Evolutionary conservation across 2,329 filamentous ascomycete genomes (phyloP).

Genomic region (Arthrobotrys musiformis): DNA sequence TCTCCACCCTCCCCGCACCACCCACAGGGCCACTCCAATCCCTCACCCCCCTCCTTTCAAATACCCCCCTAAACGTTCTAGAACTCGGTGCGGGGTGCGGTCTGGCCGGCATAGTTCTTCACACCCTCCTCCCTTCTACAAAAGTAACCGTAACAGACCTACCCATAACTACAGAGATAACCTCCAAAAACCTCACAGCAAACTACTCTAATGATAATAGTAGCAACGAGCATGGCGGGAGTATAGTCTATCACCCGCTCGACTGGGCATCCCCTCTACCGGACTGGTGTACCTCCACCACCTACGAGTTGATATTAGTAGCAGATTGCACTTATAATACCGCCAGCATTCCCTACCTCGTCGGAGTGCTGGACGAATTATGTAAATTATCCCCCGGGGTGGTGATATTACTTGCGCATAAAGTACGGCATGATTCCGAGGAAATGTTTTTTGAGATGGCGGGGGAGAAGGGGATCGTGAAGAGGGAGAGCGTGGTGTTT

Average conservation of each 20-base stretch:
- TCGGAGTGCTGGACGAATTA: conserved; percentile 69
- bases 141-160: conserved; percentile 74
- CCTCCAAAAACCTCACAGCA: conserved; percentile 69
- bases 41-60: conserved; percentile 44
- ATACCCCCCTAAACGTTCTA: conserved; percentile 65
- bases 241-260: conserved; percentile 64
- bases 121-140: conserved; percentile 67
- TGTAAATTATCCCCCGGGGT: conserved; percentile 66
- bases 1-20: conserved; percentile 56
- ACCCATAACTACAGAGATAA: conserved; percentile 72
- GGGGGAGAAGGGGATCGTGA: conserved; percentile 59
- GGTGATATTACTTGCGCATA: conserved; percentile 72
- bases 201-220: conserved; percentile 59
- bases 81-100: conserved; percentile 76
- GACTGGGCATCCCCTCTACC: conserved; percentile 73
- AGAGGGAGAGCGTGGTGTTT: conserved; percentile 42
- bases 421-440: conserved; percentile 75
- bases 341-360: conserved; percentile 73
- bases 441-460: conserved; percentile 74
- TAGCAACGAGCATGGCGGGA: no score
- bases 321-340: conserved; percentile 80
- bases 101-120: conserved; percentile 74
- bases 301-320: conserved; percentile 72
- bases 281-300: conserved; percentile 61
- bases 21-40: conserved; percentile 7